phyloP scores from a whole-genome alignment of 495 filamentous ascomycete species.

The Xylaria curta region DNA sequence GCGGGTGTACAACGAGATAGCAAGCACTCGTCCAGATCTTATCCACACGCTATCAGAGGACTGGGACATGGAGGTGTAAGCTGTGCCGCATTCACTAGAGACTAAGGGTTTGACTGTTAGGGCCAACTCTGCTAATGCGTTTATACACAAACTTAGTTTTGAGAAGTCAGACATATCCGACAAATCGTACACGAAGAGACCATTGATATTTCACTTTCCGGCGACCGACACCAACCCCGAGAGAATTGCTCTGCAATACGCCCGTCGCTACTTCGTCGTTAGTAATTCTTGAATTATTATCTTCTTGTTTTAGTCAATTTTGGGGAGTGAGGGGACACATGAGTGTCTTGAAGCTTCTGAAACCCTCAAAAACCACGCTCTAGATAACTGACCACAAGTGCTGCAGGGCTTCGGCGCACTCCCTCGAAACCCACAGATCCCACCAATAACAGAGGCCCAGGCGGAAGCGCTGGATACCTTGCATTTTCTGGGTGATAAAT shows the following conservation, averaged over 20 bases:
- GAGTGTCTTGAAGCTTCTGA: background rate
- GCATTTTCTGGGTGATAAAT: constrained; percentile 65
- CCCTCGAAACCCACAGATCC: constrained; percentile 58
- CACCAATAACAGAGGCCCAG: constrained; percentile 68
- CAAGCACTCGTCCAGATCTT: constrained; percentile 63
- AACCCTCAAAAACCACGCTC: background rate
- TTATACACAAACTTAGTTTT: constrained; percentile 34
- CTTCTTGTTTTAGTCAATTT: background rate
- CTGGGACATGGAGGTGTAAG: constrained; percentile 65
- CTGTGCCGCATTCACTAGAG: constrained; percentile 27
- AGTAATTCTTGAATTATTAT: background rate
- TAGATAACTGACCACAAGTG: background rate
- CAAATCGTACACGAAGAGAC: constrained; percentile 43
- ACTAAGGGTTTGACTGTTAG: background rate
- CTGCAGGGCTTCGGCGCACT: constrained; percentile 54
- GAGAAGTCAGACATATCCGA: constrained; percentile 36
- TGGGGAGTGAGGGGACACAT: background rate
- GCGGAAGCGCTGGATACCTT: constrained; percentile 71
- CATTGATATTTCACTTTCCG: constrained; percentile 58
- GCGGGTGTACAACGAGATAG: constrained; percentile 71
- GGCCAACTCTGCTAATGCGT: constrained; percentile 17
- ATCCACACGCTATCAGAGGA: constrained; percentile 61
- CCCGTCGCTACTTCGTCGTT: constrained; percentile 47
- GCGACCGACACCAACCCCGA: constrained; percentile 49
- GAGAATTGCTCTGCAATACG: constrained; percentile 61